A percentile compares a stretch with the other conserved stretches of the same genome.
phyloP scores from a whole-genome alignment of 768 basidiomycete genomes.

The Rhodotorula graminis region DNA sequence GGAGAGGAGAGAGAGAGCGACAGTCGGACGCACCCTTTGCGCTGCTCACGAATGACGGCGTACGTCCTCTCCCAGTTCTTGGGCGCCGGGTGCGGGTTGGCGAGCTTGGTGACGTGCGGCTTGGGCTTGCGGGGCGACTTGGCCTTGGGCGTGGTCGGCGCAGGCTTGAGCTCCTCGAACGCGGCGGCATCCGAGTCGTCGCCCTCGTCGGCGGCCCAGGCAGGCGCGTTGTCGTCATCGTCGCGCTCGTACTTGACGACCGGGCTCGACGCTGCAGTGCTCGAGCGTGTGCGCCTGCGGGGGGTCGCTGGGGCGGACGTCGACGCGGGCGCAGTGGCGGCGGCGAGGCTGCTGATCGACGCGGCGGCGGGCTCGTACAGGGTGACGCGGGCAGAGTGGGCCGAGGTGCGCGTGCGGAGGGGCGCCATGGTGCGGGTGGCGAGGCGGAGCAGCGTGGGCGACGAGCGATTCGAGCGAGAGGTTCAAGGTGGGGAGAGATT shows the following conservation, averaged over 20 bases:
- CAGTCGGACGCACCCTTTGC: slow-evolving; percentile 1
- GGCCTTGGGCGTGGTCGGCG: not conserved
- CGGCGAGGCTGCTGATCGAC: not conserved
- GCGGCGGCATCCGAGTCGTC: not conserved
- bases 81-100: slow-evolving; percentile 64
- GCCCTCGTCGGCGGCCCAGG: not conserved
- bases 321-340: not conserved
- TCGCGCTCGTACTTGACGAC: not conserved
- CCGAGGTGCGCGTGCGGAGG: slow-evolving; percentile 14
- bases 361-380: slow-evolving; percentile 15
- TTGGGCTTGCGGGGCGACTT: slow-evolving; percentile 53
- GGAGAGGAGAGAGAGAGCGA: not conserved
- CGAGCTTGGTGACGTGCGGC: slow-evolving; percentile 51
- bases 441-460: not conserved
- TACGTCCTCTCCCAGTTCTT: slow-evolving; percentile 65
- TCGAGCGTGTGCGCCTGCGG: not conserved
- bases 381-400: slow-evolving; percentile 9
- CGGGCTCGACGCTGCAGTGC: not conserved
- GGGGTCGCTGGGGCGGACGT: not conserved
- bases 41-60: slow-evolving; percentile 46
- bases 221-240: not conserved
- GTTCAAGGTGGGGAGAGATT: not conserved
- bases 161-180: not conserved
- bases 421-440: slow-evolving; percentile 1
- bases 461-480: not conserved